phyloP scores from a whole-genome alignment of 805 yeast genomes.

The Schizosaccharomyces octosporus region DNA sequence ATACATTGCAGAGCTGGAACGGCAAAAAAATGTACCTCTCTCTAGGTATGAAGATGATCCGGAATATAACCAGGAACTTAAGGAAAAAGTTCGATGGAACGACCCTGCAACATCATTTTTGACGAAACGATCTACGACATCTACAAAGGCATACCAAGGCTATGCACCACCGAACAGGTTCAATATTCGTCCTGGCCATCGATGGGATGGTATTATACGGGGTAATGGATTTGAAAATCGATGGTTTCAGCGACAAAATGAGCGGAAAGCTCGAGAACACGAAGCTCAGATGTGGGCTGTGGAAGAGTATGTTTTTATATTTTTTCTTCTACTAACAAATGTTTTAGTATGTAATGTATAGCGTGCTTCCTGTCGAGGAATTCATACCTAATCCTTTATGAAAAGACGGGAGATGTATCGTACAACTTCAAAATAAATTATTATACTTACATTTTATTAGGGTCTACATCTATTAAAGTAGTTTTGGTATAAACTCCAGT shows the following conservation, averaged over 20 bases:
- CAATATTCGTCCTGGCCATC: conserved; percentile 46
- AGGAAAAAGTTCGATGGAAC: conserved; percentile 20
- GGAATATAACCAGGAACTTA: conserved; percentile 17
- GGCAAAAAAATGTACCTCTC: conserved; percentile 11
- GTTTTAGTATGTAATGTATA: no score
- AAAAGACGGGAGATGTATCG: no score
- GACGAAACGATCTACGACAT: conserved; percentile 9
- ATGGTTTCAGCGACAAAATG: conserved; percentile 8
- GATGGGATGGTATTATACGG: conserved; percentile 86
- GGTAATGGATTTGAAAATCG: conserved; percentile 64
- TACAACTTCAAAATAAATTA: no score
- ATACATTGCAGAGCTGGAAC: conserved; percentile 13
- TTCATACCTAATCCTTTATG: no score
- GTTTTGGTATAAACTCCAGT: no score
- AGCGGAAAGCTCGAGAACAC: conserved; percentile 12
- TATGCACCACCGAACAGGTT: conserved; percentile 45
- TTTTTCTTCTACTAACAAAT: not conserved
- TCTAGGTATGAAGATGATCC: conserved; percentile 18
- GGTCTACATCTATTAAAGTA: no score
- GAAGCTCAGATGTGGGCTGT: conserved; percentile 1
- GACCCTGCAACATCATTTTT: conserved; percentile 39
- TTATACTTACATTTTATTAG: no score
- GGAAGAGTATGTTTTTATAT: not conserved
- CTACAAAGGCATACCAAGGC: conserved; percentile 22
- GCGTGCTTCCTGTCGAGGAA: no score